Percentiles rank a stretch among this genome's conserved stretches.
phyloP scores from a whole-genome alignment of 495 filamentous ascomycete genomes.

The Hypoxylon crocopeplum region DNA sequence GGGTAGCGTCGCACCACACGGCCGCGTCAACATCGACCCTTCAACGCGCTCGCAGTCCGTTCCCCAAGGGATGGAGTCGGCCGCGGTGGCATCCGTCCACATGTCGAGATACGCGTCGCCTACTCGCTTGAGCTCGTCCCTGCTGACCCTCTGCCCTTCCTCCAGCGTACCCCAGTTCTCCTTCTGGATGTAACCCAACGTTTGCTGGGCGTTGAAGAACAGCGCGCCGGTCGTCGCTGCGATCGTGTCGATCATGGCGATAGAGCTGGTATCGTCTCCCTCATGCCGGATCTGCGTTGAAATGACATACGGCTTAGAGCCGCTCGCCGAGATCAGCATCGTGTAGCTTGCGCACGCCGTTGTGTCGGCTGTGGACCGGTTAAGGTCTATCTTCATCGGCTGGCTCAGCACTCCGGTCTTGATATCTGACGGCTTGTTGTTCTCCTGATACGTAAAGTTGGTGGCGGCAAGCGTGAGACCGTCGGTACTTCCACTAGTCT shows the following conservation, averaged over 20 bases:
- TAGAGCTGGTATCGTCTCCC: conserved; percentile 39
- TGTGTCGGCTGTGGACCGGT: conserved; percentile 50
- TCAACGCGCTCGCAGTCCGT: conserved; percentile 57
- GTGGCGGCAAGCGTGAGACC: conserved; percentile 37
- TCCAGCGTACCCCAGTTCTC: conserved; percentile 51
- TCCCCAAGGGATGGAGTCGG: conserved; percentile 54
- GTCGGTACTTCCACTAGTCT: conserved; percentile 39
- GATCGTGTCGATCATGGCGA: conserved; percentile 53
- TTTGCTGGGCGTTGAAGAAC: conserved; percentile 54
- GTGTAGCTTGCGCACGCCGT: conserved; percentile 54
- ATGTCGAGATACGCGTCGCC: conserved; percentile 58
- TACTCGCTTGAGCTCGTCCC: conserved; percentile 50
- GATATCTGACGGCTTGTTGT: conserved; percentile 48
- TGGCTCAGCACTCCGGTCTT: conserved; percentile 43
- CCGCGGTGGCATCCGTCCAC: conserved; percentile 55
- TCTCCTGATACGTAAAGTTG: conserved; percentile 52
- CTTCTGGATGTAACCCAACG: conserved; percentile 48
- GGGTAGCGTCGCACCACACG: conserved; percentile 49
- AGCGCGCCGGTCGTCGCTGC: conserved; percentile 55
- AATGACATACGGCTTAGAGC: conserved; percentile 50
- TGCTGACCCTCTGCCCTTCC: conserved; percentile 30
- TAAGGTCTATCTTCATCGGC: conserved; percentile 47
- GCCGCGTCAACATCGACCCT: conserved; percentile 46
- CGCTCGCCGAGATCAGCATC: conserved; percentile 46
- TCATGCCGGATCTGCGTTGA: conserved; percentile 53